phyloP scores from a whole-genome alignment of 2,329 filamentous ascomycete genomes.

The Fusarium succisae region DNA sequence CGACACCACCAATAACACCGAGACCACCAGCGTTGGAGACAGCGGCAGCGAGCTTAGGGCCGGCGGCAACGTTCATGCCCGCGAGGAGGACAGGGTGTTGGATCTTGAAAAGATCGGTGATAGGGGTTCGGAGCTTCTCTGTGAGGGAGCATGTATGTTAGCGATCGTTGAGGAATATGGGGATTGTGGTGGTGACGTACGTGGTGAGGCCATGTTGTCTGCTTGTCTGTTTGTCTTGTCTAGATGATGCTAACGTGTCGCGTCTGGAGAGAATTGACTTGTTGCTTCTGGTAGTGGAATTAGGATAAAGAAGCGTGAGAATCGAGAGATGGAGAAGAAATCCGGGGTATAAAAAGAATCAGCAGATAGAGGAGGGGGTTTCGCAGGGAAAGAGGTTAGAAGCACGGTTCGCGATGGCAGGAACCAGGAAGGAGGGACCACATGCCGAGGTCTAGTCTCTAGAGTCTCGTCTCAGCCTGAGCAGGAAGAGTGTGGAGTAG shows the following conservation, averaged over 20 bases:
- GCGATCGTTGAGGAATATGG: constrained; percentile 1
- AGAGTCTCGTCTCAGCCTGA: constrained; percentile 18
- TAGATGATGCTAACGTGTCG: constrained; percentile 14
- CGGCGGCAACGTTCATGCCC: constrained; percentile 99
- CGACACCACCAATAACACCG: constrained; percentile 94
- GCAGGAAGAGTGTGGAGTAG: constrained; percentile 18
- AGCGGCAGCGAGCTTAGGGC: constrained; percentile 93
- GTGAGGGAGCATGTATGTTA: constrained; percentile 8
- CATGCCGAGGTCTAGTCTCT: constrained; percentile 39
- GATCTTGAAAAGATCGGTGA: constrained; percentile 97
- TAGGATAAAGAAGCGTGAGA: not conserved
- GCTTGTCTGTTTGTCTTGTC: constrained; percentile 4
- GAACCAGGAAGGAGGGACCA: constrained; percentile 10
- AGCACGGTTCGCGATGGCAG: constrained; percentile 7
- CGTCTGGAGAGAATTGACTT: constrained; percentile 17
- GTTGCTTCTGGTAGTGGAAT: constrained; percentile 8
- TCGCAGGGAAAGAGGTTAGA: constrained; percentile 19
- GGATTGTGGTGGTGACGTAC: constrained; percentile 63
- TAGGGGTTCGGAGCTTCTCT: constrained; percentile 79
- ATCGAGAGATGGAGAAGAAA: not conserved
- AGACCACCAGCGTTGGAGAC: constrained; percentile 97
- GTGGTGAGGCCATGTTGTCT: constrained; percentile 78
- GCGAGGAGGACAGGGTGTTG: constrained; percentile 95
- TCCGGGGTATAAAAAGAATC: constrained; percentile 38
- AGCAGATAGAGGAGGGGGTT: constrained; percentile 26